Conservation (phyloP, 1,284 basidiomycete genomes). For the Phellinidium pouzarii region DNA sequence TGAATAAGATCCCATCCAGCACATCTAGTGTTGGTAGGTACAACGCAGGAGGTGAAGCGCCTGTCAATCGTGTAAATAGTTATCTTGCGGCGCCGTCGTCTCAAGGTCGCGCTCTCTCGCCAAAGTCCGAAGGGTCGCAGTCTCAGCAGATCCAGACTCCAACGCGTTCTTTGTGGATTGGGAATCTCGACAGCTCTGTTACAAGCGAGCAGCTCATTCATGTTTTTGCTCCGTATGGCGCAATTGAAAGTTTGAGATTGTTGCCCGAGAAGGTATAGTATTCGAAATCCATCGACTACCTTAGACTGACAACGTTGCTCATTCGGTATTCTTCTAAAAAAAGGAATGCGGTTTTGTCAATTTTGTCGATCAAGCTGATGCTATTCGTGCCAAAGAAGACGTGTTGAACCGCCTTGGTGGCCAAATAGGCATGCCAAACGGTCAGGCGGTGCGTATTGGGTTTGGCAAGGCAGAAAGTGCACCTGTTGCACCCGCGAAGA, state of each 20-base stretch:
- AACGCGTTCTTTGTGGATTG: conserved; percentile 95
- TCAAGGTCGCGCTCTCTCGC: conserved; percentile 67
- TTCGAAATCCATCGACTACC: conserved; percentile 9
- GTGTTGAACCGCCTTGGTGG: conserved; percentile 91
- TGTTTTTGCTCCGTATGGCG: conserved; percentile 93
- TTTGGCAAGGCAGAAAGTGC: conserved; percentile 97
- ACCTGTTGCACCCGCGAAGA: conserved; percentile 80
- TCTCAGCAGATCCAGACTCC: conserved; percentile 78
- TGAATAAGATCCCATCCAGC: conserved; percentile 40
- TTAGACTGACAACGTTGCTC: background rate
- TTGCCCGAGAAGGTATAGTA: conserved; percentile 86
- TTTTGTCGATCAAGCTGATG: conserved; percentile 91
- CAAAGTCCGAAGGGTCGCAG: conserved; percentile 62
- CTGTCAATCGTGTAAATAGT: conserved; percentile 51
- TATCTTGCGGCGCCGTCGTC: conserved; percentile 60
- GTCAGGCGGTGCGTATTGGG: conserved; percentile 91
- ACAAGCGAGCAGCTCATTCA: conserved; percentile 92
- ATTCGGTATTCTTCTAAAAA: background rate
- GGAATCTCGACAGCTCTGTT: conserved; percentile 89
- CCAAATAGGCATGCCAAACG: conserved; percentile 88
- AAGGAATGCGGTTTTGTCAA: conserved; percentile 99
- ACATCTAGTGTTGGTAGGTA: conserved; percentile 63
- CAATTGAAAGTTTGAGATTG: conserved; percentile 90
- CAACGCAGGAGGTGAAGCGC: conserved; percentile 37
- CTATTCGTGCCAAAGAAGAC: conserved; percentile 93